phyloP scores from a whole-genome alignment of 257 asterid genomes.

The Solanum lycopersicoides region DNA sequence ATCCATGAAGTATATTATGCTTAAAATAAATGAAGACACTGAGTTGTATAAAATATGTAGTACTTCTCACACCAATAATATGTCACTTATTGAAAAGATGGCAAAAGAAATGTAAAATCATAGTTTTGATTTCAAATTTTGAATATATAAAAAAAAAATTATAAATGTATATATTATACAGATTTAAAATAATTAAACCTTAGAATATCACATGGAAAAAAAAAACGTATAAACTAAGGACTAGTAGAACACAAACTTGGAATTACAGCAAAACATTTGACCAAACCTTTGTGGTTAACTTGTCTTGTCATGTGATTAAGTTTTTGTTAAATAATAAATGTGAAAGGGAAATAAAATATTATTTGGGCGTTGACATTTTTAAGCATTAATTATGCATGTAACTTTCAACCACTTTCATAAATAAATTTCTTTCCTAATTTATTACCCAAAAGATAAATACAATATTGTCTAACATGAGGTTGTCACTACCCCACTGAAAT shows the following conservation, averaged over 20 bases:
- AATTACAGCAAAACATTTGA: not conserved
- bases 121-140: too few species aligned
- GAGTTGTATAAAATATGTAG: too few species aligned
- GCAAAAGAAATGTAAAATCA: rapidly evolving
- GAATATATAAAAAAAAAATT: too few species aligned
- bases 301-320: not conserved
- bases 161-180: too few species aligned
- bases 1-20: too few species aligned
- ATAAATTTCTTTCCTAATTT: not conserved
- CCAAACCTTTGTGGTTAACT: not conserved
- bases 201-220: too few species aligned
- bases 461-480: not conserved
- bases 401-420: not conserved
- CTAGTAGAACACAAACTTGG: not conserved
- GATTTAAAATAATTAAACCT: too few species aligned
- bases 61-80: too few species aligned
- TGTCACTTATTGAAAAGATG: not conserved
- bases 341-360: not conserved
- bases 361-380: not conserved
- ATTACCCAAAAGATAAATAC: not conserved
- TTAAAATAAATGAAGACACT: too few species aligned
- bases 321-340: too few species aligned
- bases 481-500: not conserved
- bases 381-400: not conserved
- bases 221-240: not conserved